Evolutionary conservation across 495 filamentous ascomycete species (phyloP).

Genomic region (Pseudevernia furfuracea): DNA sequence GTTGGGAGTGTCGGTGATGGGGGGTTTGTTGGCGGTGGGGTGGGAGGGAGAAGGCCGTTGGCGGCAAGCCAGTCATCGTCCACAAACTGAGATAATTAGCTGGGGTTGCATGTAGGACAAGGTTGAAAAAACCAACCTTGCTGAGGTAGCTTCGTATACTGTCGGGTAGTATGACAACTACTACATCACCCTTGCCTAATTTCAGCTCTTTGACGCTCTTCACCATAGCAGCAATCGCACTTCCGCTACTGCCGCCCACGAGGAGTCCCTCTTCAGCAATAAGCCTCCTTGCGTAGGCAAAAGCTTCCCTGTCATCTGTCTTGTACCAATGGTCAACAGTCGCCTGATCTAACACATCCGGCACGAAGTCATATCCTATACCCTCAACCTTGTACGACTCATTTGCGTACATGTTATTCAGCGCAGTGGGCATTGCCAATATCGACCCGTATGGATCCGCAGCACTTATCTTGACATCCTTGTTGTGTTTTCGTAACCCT

Average conservation of each 20-base stretch:
- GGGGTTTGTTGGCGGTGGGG: conserved; percentile 44
- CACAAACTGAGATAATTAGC: conserved; percentile 53
- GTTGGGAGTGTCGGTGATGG: conserved; percentile 33
- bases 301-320: conserved; percentile 87
- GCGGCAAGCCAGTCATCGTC: conserved; percentile 98
- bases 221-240: conserved; percentile 79
- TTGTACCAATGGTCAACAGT: conserved; percentile 95
- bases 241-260: conserved; percentile 90
- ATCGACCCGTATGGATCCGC: conserved; percentile 89
- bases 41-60: conserved; percentile 71
- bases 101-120: background rate
- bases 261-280: conserved; percentile 93
- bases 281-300: conserved; percentile 76
- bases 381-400: conserved; percentile 95
- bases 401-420: conserved; percentile 74
- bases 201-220: conserved; percentile 67
- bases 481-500: conserved; percentile 80
- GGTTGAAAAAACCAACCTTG: conserved; percentile 48
- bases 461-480: conserved; percentile 73
- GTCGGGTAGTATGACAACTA: conserved; percentile 88
- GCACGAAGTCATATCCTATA: conserved; percentile 97
- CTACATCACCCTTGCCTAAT: conserved; percentile 66
- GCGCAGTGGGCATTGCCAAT: conserved; percentile 64
- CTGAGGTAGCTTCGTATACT: conserved; percentile 96
- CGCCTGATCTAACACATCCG: conserved; percentile 77